Conservation (phyloP, 2,329 filamentous ascomycete species). For the Colletotrichum eremochloae region DNA sequence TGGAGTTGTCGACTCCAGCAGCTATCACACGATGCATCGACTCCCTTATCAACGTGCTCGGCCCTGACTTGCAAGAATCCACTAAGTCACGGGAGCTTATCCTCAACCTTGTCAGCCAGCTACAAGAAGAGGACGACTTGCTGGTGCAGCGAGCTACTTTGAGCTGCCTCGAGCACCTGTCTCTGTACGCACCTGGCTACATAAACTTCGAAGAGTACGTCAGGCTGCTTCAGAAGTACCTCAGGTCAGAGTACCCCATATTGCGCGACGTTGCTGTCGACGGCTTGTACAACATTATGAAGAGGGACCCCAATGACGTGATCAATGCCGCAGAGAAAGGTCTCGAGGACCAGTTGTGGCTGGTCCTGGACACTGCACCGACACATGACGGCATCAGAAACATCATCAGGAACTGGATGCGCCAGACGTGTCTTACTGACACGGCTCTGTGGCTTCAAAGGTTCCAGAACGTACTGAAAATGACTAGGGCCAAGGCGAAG, state of each 20-base stretch:
- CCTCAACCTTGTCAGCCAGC: conserved; percentile 85
- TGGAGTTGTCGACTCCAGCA: conserved; percentile 84
- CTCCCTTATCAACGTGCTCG: conserved; percentile 95
- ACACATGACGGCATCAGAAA: conserved; percentile 85
- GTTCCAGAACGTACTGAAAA: conserved; percentile 89
- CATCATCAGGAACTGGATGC: conserved; percentile 92
- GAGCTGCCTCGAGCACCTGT: conserved; percentile 89
- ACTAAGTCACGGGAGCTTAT: conserved; percentile 93
- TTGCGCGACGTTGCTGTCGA: conserved; percentile 87
- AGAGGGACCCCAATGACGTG: conserved; percentile 87
- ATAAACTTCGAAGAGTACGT: conserved; percentile 90
- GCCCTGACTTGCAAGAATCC: conserved; percentile 93
- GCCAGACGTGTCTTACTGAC: conserved; percentile 86
- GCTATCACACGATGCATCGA: conserved; percentile 91
- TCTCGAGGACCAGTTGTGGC: conserved; percentile 93
- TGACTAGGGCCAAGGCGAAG: conserved; percentile 79
- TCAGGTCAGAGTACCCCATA: conserved; percentile 76
- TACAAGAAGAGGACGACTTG: conserved; percentile 75
- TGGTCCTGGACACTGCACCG: conserved; percentile 83
- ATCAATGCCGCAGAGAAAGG: conserved; percentile 80
- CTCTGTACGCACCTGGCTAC: conserved; percentile 89
- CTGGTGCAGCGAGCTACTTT: conserved; percentile 82
- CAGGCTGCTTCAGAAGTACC: conserved; percentile 80
- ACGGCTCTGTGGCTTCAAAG: conserved; percentile 89
- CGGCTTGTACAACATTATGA: conserved; percentile 95